Evolutionary conservation across 2,329 filamentous ascomycete species (phyloP).

Genomic region (Clonostachys sp.): DNA sequence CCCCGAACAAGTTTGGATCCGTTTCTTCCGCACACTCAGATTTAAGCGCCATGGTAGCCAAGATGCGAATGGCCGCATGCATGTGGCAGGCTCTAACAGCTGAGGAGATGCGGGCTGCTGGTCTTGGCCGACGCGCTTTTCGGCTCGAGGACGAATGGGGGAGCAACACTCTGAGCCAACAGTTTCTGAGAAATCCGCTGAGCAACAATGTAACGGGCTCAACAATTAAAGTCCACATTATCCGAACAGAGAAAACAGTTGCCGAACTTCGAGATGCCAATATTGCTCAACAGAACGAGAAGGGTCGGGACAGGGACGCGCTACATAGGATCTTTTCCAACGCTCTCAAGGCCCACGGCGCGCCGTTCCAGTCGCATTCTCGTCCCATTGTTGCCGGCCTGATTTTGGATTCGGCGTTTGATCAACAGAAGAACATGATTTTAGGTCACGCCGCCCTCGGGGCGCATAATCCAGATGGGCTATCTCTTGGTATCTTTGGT

Average conservation of each 20-base stretch:
- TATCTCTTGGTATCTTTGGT: slow-evolving; percentile 67
- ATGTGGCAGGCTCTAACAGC: slow-evolving; percentile 75
- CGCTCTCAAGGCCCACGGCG: slow-evolving; percentile 39
- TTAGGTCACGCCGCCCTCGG: slow-evolving; percentile 64
- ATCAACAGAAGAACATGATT: slow-evolving; percentile 51
- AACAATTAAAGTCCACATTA: slow-evolving; percentile 62
- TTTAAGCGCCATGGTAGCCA: slow-evolving; percentile 60
- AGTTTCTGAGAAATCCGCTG: background rate
- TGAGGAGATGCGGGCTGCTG: slow-evolving; percentile 67
- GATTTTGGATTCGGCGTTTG: slow-evolving; percentile 67
- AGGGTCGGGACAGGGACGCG: slow-evolving; percentile 50
- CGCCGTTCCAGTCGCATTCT: slow-evolving; percentile 17
- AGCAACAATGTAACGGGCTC: slow-evolving; percentile 4
- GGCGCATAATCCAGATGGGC: slow-evolving; percentile 39
- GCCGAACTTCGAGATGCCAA: slow-evolving; percentile 61
- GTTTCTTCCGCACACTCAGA: slow-evolving; percentile 44
- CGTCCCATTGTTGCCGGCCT: slow-evolving; percentile 67
- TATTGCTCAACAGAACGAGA: slow-evolving; percentile 57
- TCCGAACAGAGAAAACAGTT: slow-evolving; percentile 62
- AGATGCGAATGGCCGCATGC: slow-evolving; percentile 70
- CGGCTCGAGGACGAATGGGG: slow-evolving; percentile 72
- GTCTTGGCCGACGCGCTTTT: slow-evolving; percentile 66
- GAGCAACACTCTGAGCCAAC: slow-evolving; percentile 53
- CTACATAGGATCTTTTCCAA: slow-evolving; percentile 31
- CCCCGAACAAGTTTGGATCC: slow-evolving; percentile 52